phyloP scores from a whole-genome alignment of 352 stramenopile genomes.

The Halophytophthora batemanensis region DNA sequence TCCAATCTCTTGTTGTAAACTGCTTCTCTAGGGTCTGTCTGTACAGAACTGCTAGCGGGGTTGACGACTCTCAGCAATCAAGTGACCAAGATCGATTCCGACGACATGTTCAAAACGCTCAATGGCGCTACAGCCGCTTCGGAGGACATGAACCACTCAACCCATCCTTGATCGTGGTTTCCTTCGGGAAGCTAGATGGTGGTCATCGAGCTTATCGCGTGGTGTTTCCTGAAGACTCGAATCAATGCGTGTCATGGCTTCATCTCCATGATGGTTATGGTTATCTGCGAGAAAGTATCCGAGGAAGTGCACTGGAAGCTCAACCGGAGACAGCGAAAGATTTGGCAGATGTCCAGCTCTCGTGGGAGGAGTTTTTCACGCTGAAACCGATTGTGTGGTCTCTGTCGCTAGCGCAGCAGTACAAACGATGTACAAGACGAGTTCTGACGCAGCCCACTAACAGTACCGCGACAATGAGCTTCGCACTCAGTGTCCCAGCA shows the following conservation, averaged over 20 bases:
- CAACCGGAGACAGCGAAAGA: conserved; percentile 10
- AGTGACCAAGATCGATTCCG: conserved; percentile 8
- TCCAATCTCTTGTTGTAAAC: not conserved
- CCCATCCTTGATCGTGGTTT: conserved; percentile 19
- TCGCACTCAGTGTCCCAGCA: conserved; percentile 17
- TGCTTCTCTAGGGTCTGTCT: conserved; percentile 13
- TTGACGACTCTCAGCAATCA: not conserved
- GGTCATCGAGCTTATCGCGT: conserved; percentile 32
- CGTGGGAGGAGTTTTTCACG: conserved; percentile 24
- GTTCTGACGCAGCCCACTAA: conserved; percentile 9
- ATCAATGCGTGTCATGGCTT: conserved; percentile 1
- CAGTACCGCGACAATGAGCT: conserved; percentile 3
- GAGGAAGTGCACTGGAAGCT: not conserved
- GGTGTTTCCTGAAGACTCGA: conserved; percentile 6
- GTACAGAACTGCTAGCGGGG: conserved; percentile 4
- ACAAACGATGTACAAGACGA: conserved; percentile 11
- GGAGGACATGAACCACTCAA: not conserved
- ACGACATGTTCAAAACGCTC: conserved; percentile 1
- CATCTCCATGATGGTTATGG: conserved; percentile 4
- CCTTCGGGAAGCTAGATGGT: conserved; percentile 20
- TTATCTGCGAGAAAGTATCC: conserved; percentile 6
- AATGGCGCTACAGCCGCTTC: not conserved
- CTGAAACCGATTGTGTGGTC: conserved; percentile 29
- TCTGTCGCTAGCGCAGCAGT: conserved; percentile 12
- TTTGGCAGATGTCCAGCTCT: conserved; percentile 5